These are phyloP conservation scores for Diaporthe citriasiana DNA, from an alignment of 2,329 filamentous ascomycete species.

Conservation along the genomic window DNA sequence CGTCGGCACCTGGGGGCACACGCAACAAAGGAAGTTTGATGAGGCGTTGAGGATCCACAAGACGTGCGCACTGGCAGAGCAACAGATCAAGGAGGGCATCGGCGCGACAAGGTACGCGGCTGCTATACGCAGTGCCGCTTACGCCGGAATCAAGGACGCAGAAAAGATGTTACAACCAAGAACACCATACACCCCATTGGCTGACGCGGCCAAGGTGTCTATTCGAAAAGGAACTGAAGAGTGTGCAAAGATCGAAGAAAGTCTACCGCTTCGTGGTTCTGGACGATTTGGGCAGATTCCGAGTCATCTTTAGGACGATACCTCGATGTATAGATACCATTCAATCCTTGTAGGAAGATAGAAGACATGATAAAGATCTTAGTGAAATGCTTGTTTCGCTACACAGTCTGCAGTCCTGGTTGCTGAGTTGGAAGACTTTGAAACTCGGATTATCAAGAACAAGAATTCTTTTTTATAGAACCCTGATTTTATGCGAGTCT, in stretches of 20 bases:
- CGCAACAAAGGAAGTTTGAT: conserved; percentile 68
- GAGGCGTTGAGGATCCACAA: conserved; percentile 72
- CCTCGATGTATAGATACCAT: background rate
- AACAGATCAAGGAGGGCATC: conserved; percentile 73
- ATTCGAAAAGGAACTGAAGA: background rate
- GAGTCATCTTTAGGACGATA: background rate
- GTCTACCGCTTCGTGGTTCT: conserved; percentile 14
- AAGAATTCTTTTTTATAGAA: too few species aligned
- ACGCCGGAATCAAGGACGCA: conserved; percentile 27
- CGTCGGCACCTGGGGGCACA: conserved; percentile 71
- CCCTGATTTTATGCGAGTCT: background rate
- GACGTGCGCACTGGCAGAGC: conserved; percentile 72
- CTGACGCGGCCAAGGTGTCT: background rate
- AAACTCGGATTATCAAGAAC: too few species aligned
- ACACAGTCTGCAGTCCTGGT: background rate
- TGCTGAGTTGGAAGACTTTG: too few species aligned
- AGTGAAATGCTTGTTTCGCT: too few species aligned
- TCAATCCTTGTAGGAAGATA: too few species aligned
- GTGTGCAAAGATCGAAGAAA: conserved; percentile 14
- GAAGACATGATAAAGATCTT: background rate
- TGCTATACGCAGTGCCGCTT: conserved; percentile 67
- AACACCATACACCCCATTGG: background rate
- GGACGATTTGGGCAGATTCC: background rate
- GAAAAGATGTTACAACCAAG: conserved; percentile 14
- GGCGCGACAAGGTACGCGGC: conserved; percentile 74